These are phyloP conservation scores for Smittium culicis DNA, from an alignment of 371 early-diverging fungal genomes.

Conservation along the genomic window DNA sequence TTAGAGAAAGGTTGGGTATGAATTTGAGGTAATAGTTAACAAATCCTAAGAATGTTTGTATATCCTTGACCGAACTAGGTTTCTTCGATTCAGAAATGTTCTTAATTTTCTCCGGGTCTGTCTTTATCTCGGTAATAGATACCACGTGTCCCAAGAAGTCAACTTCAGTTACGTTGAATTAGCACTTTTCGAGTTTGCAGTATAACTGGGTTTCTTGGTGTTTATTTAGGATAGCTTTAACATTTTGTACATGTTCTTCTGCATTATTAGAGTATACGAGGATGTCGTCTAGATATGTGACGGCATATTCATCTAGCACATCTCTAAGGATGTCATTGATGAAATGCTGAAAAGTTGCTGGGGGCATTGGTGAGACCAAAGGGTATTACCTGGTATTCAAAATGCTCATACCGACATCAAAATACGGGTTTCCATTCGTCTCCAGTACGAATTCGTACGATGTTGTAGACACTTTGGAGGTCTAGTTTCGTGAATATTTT, in stretches of 20 bases:
- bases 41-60: conserved; percentile 30
- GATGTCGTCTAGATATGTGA: conserved; percentile 14
- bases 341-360: conserved; percentile 26
- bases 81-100: conserved; percentile 12
- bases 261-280: conserved; percentile 8
- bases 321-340: conserved; percentile 9
- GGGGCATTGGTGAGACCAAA: conserved; percentile 26
- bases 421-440: conserved; percentile 38
- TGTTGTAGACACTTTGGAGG: conserved; percentile 27
- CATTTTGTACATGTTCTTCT: conserved; percentile 13
- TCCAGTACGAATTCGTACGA: conserved; percentile 18
- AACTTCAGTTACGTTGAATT: conserved; percentile 25
- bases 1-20: conserved; percentile 16
- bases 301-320: conserved; percentile 1
- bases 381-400: conserved; percentile 35
- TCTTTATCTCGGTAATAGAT: conserved; percentile 3
- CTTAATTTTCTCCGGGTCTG: background rate
- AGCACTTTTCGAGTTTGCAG: conserved; percentile 37
- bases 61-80: conserved; percentile 11
- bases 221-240: conserved; percentile 20
- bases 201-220: conserved; percentile 15
- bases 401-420: conserved; percentile 29
- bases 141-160: conserved; percentile 35
- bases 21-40: conserved; percentile 26
- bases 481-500: conserved; percentile 28